Evolutionary conservation across 768 basidiomycete genomes (phyloP), one percentile per base, ranked within the genome.

Genomic region (Chiua virens): DNA sequence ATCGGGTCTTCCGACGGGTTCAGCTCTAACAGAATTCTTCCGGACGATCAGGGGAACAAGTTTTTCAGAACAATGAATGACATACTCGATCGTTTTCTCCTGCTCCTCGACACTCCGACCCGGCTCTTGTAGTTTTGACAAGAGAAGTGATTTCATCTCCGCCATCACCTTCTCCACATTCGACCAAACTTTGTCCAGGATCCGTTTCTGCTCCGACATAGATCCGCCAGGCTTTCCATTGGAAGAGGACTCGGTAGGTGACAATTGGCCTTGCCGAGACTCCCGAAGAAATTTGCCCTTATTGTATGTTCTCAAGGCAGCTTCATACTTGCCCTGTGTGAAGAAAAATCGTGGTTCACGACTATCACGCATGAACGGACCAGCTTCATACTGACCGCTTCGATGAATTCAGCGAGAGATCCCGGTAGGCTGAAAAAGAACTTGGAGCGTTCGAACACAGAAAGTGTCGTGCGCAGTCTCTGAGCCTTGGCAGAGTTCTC

Each of bases 361-460:
- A 42, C 10, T 28, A 21, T 15, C 8, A n/a, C 7, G 40, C 30
- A 47, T 13, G 25, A 22, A 3, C 5, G 22, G 36, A 37, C 18
- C 22, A 10, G 14, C 7, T 37, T 3, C 22, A 21, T 1, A 72
- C 85, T 59, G 64, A 95, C 94, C 50, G 87, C 87, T 67, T 96
- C 89, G 46, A 98, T 88, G 17, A 81, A 87, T 64, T 95, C 96
- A 21, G 89, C 79, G 21, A 99, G 82, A 41, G 87, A 86, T 27
- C 88, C 87, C 0, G 97, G 96, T n/a, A 99, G 79, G 62, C 96
- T 98, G 79, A 98, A 98, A 70, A 98, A 92, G 79, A 98, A 99
- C 62, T 95, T 96, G 45, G 92, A 95, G 38, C 93, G 81, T 59
- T 98, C 96, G 57, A 99, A 98, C 18, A 98, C 92, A 30, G 92